Conservation (phyloP, 495 filamentous ascomycete genomes). For the Chaetomium fimeti region DNA sequence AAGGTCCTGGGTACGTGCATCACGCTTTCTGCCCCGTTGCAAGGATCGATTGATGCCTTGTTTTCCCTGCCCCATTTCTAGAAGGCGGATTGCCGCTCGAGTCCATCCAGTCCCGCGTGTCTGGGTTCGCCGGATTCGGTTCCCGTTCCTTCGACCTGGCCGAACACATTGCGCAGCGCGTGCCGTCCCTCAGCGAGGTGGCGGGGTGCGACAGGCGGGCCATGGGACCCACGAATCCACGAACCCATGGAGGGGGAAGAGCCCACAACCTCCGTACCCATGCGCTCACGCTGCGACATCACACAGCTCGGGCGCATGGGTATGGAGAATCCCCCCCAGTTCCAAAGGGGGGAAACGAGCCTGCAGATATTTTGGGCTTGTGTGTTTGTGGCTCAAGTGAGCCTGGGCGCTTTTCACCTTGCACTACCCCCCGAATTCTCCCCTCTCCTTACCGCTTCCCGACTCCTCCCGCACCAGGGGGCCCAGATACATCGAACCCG, state of each 20-base stretch:
- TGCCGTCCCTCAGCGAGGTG: slow-evolving; percentile 26
- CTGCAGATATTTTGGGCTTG: slow-evolving; percentile 29
- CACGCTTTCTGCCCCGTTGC: slow-evolving; percentile 27
- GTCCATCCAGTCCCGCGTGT: slow-evolving; percentile 13
- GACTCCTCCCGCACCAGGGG: slow-evolving; percentile 24
- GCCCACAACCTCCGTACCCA: slow-evolving; percentile 22
- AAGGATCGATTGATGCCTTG: slow-evolving; percentile 16
- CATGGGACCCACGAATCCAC: slow-evolving; percentile 17
- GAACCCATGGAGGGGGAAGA: slow-evolving; percentile 25
- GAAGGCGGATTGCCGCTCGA: slow-evolving; percentile 25
- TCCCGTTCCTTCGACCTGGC: background rate
- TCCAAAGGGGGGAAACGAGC: slow-evolving; percentile 11
- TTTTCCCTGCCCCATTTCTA: slow-evolving; percentile 28
- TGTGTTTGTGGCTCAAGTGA: slow-evolving; percentile 32
- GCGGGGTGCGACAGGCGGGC: slow-evolving; percentile 35
- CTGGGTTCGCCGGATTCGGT: slow-evolving; percentile 30
- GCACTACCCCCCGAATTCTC: slow-evolving; percentile 24
- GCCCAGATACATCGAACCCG: background rate
- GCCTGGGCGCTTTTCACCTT: slow-evolving; percentile 28
- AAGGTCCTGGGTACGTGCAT: slow-evolving; percentile 53
- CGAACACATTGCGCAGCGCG: slow-evolving; percentile 14
- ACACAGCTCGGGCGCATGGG: slow-evolving; percentile 24
- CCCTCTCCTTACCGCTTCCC: slow-evolving; percentile 22
- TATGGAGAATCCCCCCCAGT: slow-evolving; percentile 9
- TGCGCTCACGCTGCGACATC: slow-evolving; percentile 33